These are phyloP conservation scores for Fusarium sp. DNA, from an alignment of 2,329 filamentous ascomycete species.

Conservation along the genomic window DNA sequence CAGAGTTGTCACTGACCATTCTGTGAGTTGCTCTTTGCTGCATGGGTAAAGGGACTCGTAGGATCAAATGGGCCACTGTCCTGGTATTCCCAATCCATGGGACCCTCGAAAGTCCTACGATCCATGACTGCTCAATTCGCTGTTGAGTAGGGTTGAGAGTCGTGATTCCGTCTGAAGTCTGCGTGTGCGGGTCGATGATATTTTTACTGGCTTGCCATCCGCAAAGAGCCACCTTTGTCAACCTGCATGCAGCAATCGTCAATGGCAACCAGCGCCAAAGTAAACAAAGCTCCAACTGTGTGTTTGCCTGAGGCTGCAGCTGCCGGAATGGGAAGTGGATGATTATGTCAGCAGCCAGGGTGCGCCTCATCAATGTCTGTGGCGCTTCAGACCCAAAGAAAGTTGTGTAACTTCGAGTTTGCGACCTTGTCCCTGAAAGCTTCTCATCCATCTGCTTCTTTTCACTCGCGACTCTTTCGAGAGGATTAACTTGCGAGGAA, in stretches of 20 bases:
- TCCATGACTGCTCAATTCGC: conserved; percentile 56
- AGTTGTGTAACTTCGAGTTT: conserved; percentile 40
- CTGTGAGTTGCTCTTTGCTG: conserved; percentile 56
- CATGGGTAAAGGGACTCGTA: conserved; percentile 71
- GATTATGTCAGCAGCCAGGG: conserved; percentile 49
- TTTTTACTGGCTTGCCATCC: conserved; percentile 18
- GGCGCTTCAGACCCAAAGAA: conserved; percentile 40
- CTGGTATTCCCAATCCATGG: conserved; percentile 77
- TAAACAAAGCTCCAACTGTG: conserved; percentile 49
- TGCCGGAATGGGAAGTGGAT: neutral
- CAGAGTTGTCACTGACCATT: conserved; percentile 53
- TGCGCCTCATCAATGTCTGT: conserved; percentile 29
- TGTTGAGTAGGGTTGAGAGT: conserved; percentile 20
- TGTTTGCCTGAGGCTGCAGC: conserved; percentile 42
- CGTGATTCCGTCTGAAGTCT: conserved; percentile 8
- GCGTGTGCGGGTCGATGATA: neutral
- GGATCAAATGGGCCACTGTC: conserved; percentile 68
- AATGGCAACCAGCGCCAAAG: conserved; percentile 47
- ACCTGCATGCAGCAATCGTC: conserved; percentile 35
- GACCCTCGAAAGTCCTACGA: conserved; percentile 68
- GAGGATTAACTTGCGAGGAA: neutral
- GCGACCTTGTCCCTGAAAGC: conserved; percentile 10
- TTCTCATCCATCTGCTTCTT: neutral
- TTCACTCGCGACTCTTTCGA: neutral
- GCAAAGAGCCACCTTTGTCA: conserved; percentile 19